Evolutionary conservation across 257 asterid species (phyloP).

Genomic region (Penstemon barbatus): DNA sequence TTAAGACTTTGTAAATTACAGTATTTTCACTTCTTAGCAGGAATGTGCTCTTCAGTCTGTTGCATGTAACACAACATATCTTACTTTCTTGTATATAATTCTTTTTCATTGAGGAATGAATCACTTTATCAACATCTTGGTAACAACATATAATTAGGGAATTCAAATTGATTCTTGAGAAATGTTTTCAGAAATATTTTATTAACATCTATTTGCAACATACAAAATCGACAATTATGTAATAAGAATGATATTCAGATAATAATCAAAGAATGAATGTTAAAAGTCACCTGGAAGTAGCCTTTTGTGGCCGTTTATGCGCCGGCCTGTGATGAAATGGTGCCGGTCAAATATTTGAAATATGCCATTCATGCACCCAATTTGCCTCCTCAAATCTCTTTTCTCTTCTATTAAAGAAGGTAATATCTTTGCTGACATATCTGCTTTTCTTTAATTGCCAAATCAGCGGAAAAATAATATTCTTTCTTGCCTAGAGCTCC

Average conservation of each 20-base stretch:
- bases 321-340: conserved; percentile 62
- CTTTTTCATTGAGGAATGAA: background rate
- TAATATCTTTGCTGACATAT: conserved; percentile 55
- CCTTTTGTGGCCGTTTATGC: conserved; percentile 54
- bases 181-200: background rate
- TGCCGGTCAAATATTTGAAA: conserved; percentile 83
- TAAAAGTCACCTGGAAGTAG: conserved; percentile 59
- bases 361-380: conserved; percentile 95
- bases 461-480: conserved; percentile 14
- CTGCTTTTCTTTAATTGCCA: conserved; percentile 24
- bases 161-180: no score
- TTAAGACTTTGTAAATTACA: background rate
- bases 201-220: conserved; percentile 7
- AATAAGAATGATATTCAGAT: no score
- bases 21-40: background rate
- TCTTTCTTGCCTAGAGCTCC: background rate
- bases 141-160: no score
- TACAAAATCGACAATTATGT: background rate
- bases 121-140: no score
- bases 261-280: background rate
- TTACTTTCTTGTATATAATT: conserved; percentile 2
- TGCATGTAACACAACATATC: conserved; percentile 10
- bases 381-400: conserved; percentile 65
- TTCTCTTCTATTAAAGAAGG: conserved; percentile 51
- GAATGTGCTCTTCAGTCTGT: background rate